Base-by-base conservation (phyloP, 2,329 filamentous ascomycete genomes). In the Pseudogymnoascus sp. region DNA sequence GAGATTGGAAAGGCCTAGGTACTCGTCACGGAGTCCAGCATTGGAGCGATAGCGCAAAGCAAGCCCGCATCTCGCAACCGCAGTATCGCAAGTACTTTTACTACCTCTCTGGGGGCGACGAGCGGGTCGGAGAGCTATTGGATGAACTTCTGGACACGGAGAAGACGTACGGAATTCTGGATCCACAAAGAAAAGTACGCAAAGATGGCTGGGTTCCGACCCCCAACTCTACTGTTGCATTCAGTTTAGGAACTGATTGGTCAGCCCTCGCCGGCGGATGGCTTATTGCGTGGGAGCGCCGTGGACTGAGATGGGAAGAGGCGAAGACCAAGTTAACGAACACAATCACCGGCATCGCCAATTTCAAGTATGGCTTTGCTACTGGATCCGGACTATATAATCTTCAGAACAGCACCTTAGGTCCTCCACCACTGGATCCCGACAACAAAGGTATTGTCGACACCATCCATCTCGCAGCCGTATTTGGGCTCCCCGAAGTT, bases 11-110 rank as follows among this genome's bases (percentile, higher is more conserved):
- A 62, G 84, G 83, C 0, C 76, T 87, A 1, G 84, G 84, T 1
- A 86, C 84, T 0, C 76, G 84, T 3, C 84, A 87, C 63, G 83
- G 84, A 1, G 80, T 87, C 0, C 82, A 85, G 69, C 84, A 87
- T 65, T 87, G 77, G 73, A 71, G 77, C 13, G 84, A 87, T 67
- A 84, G 81, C 60, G 78, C 80, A 0, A 87, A 87, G 68, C 84
- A 87, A 70, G 81, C 80, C 0, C 81, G 84, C 15, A 83, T 87
- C 18, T 82, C 84, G 0, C 78, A 81, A 13, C 78, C 82, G 0
- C 78, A 81, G 37, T 86, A 85, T 66, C 75, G 83, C 6, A 82
- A 82, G 66, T 76, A 78, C 35, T 85, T 82, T 67, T 69, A 66
- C 29, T 55, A 55, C 9, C 29, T 55, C 5, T 33, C 48, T 1